Conservation (phyloP, 2,329 filamentous ascomycete genomes). For the Cadophora luteo-olivacea region DNA sequence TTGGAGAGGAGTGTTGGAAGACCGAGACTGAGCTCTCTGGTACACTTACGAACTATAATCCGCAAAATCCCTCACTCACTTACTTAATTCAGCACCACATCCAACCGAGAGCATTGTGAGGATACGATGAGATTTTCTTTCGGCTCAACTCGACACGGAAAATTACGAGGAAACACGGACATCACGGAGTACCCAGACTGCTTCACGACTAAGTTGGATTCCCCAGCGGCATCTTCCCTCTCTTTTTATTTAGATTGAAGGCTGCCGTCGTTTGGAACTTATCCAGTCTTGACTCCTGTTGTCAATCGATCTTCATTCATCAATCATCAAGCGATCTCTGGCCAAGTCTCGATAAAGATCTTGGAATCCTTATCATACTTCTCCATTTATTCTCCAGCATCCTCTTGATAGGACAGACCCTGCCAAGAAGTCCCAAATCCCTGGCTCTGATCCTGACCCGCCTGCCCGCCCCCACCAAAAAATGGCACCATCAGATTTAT, state of each 20-base stretch:
- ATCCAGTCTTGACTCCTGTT: background rate
- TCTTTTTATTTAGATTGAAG: background rate
- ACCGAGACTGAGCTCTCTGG: too few species aligned
- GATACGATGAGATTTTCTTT: too few species aligned
- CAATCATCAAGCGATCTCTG: background rate
- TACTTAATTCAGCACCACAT: background rate
- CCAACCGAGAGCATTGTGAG: background rate
- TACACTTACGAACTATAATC: background rate
- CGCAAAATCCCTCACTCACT: background rate
- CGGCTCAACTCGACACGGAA: too few species aligned
- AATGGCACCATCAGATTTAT: conserved; percentile 2
- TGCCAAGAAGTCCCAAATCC: conserved; percentile 11
- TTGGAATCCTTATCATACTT: background rate
- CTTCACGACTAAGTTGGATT: background rate
- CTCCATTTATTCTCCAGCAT: too few species aligned
- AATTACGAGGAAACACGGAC: background rate
- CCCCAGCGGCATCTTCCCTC: background rate
- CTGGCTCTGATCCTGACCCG: background rate
- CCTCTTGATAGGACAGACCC: conserved; percentile 5
- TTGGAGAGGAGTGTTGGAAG: background rate
- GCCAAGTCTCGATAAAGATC: conserved; percentile 1
- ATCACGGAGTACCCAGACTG: background rate
- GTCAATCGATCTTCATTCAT: background rate
- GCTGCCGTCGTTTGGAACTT: background rate
- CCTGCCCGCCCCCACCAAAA: conserved; percentile 5